Base-by-base conservation (phyloP, 139 green algal species). In the Chlamydomonas schloesseri region DNA sequence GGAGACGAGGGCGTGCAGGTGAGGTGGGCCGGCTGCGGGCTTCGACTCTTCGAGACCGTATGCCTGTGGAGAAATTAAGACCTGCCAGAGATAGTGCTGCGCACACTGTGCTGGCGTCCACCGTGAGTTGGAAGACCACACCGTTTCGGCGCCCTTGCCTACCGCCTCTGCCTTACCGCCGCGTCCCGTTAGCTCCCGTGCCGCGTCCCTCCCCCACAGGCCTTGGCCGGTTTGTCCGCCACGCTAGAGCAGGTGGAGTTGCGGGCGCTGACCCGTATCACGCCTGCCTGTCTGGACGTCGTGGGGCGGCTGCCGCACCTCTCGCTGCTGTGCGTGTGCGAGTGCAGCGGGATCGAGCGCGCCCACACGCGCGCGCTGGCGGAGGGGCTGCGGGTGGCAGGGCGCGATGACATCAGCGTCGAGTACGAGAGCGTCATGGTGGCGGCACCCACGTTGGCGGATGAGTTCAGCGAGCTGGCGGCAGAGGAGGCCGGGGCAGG, bases 161-260 rank as follows among this genome's bases (percentile, higher is more conserved):
- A n/a, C n/a, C n/a, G n/a, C n/a, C n/a, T n/a, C n/a, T n/a, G n/a
- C n/a, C n/a, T n/a, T n/a, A n/a, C n/a, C n/a, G n/a, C n/a, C n/a
- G n/a, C n/a, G n/a, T n/a, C n/a, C n/a, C n/a, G n/a, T n/a, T n/a
- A n/a, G n/a, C n/a, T n/a, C n/a, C n/a, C n/a, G n/a, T n/a, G n/a
- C n/a, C n/a, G n/a, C n/a, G n/a, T n/a, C n/a, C n/a, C n/a, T n/a
- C n/a, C n/a, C n/a, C 33, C 50, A 3, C 36, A 82, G 75, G 24
- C 6, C 33, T 64, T 84, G 26, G 18, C 29, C 0, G 42, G 28
- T 9, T 42, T 83, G 36, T 34, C 78, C 8, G n/a, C 21, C 64
- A 55, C n/a, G n/a, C 78, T 84, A 64, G 46, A 65, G 64, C 36
- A 84, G 18, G 46, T 84, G 64, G 78, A 84, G 64, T 42, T 84